Base-by-base conservation (phyloP, 2,329 filamentous ascomycete species). In the Apiospora arundinis region DNA sequence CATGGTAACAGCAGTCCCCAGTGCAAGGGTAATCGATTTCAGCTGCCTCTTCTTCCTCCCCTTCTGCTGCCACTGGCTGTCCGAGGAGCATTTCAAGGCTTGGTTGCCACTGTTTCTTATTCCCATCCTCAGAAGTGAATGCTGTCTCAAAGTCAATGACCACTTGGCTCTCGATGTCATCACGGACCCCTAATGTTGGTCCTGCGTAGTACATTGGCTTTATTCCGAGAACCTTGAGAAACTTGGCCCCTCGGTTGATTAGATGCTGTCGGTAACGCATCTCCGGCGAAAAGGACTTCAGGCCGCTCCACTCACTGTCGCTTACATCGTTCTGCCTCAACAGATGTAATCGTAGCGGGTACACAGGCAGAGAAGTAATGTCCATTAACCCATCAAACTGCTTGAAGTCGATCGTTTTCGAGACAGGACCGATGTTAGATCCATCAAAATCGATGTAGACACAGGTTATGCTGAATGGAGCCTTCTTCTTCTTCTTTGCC, bases 81-180 rank as follows among this genome's bases (percentile, higher is more conserved):
- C 69, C 40, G 2, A 69, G 9, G 7, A 71, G 46, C 32, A 68
- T 48, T 25, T 46, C n/a, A 14, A 72, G 23, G 4, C 11, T 4
- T 18, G 67, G 72, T 63, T 73, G 60, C 74, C 73, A 74, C 1
- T 69, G 8, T 25, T 69, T 68, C 5, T 40, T 60, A n/a, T 68
- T 67, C 21, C 32, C 65, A n/a, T 73, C 65, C 0, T 70, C 70
- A 2, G 42, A 70, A 23, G 71, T 67, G 28, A 75, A 73, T 5
- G 77, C 77, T 12, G 73, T 74, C 2, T 73, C 70, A 63, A 79
- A 79, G 42, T 80, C 78, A 32, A 79, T 72, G 11, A 80, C 74
- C 0, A 80, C 76, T 67, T 78, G 76, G 28, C 78, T 78, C 44
- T 79, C 78, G 3, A 78, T 72, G 7, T 80, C 77, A 2, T 79